phyloP scores from a whole-genome alignment of 2,329 filamentous ascomycete genomes.

The Pleoardoris graminearum region DNA sequence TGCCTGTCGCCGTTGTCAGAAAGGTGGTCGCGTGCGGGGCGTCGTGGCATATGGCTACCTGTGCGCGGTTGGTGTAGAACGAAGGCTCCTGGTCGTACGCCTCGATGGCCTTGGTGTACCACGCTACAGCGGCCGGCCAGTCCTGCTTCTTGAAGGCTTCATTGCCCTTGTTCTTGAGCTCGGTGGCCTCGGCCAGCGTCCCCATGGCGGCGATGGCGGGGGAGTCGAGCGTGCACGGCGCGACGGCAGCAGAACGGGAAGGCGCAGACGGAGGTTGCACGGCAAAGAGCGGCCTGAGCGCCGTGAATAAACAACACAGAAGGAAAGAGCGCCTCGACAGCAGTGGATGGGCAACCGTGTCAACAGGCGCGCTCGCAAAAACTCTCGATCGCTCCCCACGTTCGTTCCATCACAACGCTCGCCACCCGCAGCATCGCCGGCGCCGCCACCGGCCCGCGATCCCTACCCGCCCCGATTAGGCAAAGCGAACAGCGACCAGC shows the following conservation, averaged over 20 bases:
- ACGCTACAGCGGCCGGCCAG: conserved; percentile 79
- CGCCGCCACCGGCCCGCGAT: conserved; percentile 21
- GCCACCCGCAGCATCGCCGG: conserved; percentile 20
- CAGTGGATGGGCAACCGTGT: neutral
- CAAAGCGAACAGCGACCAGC: conserved; percentile 4
- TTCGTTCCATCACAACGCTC: conserved; percentile 21
- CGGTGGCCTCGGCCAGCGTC: conserved; percentile 69
- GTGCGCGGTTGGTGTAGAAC: conserved; percentile 92
- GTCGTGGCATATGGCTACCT: conserved; percentile 61
- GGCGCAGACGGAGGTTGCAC: conserved; percentile 17
- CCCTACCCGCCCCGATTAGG: conserved; percentile 15
- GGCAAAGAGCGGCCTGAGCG: neutral
- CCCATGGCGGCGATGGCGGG: conserved; percentile 35
- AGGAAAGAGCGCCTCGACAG: neutral
- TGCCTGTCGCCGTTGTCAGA: conserved; percentile 60
- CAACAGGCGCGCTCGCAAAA: neutral
- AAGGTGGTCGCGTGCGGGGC: conserved; percentile 24
- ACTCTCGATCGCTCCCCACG: conserved; percentile 22
- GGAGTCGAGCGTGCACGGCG: conserved; percentile 13
- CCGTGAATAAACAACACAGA: neutral
- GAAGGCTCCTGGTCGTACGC: conserved; percentile 81
- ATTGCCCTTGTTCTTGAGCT: conserved; percentile 92
- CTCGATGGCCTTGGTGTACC: conserved; percentile 86
- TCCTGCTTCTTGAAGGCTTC: conserved; percentile 87
- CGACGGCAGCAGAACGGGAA: conserved; percentile 18